Percentiles rank a stretch among this genome's conserved stretches.
Conservation (phyloP, 768 basidiomycete species). For the Boletus pseudopeckii region DNA sequence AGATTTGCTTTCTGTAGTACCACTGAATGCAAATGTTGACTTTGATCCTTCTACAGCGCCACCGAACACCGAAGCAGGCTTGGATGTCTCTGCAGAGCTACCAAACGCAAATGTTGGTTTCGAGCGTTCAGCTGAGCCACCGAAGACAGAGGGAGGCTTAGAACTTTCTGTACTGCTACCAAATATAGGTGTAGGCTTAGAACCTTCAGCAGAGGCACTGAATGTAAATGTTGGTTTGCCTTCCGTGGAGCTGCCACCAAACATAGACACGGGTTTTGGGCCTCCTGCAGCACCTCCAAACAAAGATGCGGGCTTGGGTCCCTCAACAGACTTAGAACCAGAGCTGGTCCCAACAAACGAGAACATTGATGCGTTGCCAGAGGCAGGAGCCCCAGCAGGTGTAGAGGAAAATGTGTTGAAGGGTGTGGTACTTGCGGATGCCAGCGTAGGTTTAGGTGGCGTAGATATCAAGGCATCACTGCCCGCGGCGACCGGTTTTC, state of each 20-base stretch:
- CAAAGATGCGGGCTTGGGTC: constrained; percentile 11
- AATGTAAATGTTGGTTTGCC: constrained; percentile 17
- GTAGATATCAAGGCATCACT: constrained; percentile 22
- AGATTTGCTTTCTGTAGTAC: neutral
- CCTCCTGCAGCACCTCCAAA: constrained; percentile 14
- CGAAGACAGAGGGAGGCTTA: constrained; percentile 2
- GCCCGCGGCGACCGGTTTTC: constrained; percentile 10
- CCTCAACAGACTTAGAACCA: constrained; percentile 17
- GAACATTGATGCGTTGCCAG: constrained; percentile 11
- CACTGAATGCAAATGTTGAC: neutral
- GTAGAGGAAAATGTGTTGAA: constrained; percentile 15
- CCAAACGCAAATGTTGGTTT: constrained; percentile 11
- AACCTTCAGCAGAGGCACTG: constrained; percentile 4
- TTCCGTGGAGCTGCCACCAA: constrained; percentile 6
- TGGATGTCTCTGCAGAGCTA: constrained; percentile 1
- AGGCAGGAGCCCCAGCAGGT: constrained; percentile 15
- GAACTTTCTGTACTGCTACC: constrained; percentile 4
- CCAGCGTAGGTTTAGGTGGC: constrained; percentile 14
- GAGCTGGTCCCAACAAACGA: constrained; percentile 18
- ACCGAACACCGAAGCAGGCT: constrained; percentile 1
- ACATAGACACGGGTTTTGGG: neutral
- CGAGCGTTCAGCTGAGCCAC: constrained; percentile 2
- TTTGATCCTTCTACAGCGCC: constrained; percentile 1
- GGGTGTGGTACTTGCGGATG: constrained; percentile 12
- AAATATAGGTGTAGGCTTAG: constrained; percentile 13